A percentile compares a stretch with the other conserved stretches of the same genome.
Conservation (phyloP, 805 yeast species). For the Candida oleophila region DNA sequence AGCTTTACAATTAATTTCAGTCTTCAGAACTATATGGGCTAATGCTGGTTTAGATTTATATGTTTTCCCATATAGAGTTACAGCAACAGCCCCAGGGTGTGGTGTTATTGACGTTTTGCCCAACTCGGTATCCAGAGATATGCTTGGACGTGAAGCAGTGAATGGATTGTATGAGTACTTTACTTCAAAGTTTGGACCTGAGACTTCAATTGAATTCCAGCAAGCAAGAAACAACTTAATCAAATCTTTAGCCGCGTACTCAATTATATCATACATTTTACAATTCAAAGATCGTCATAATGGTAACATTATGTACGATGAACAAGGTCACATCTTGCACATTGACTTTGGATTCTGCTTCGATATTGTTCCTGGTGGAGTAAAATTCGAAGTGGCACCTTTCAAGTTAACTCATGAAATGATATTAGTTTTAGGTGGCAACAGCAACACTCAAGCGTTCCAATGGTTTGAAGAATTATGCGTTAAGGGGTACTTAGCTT, state of each 20-base stretch:
- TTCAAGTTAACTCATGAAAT: conserved; percentile 94
- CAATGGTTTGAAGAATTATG: conserved; percentile 94
- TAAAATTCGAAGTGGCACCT: conserved; percentile 96
- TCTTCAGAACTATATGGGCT: conserved; percentile 89
- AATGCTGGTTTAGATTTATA: conserved; percentile 84
- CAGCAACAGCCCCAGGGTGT: conserved; percentile 99
- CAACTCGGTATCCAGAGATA: conserved; percentile 91
- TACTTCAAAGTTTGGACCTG: conserved; percentile 92
- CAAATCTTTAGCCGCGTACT: conserved; percentile 91
- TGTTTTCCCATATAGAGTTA: conserved; percentile 91
- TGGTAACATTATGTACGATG: conserved; percentile 96
- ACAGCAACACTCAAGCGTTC: conserved; percentile 78
- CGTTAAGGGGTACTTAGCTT: conserved; percentile 85
- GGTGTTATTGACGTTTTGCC: conserved; percentile 98
- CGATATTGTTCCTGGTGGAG: conserved; percentile 99
- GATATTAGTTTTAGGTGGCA: conserved; percentile 96
- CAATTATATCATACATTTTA: conserved; percentile 82
- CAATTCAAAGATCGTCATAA: conserved; percentile 98
- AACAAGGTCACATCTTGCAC: conserved; percentile 90
- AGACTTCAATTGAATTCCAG: conserved; percentile 84
- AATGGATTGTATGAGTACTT: conserved; percentile 94
- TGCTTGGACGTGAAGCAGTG: conserved; percentile 98
- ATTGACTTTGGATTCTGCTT: conserved; percentile 98
- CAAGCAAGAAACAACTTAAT: conserved; percentile 89
- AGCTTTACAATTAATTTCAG: conserved; percentile 86